Evolutionary conservation across 306 rosid genomes (phyloP).

Genomic region (Canavalia ensiformis): DNA sequence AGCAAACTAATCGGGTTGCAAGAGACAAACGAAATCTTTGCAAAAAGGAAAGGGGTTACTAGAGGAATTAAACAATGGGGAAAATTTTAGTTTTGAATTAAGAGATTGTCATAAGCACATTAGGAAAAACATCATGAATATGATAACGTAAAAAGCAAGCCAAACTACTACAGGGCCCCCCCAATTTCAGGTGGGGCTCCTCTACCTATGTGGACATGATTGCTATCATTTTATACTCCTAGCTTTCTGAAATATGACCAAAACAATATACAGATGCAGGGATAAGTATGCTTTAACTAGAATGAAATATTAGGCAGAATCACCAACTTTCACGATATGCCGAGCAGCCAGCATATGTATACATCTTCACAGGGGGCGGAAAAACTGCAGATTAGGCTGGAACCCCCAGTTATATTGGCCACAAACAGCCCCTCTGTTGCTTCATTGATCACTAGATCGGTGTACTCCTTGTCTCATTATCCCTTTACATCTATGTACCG

Average conservation of each 20-base stretch:
- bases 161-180: constrained; percentile 44
- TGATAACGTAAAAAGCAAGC: constrained; percentile 44
- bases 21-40: not conserved
- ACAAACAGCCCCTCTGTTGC: constrained; percentile 52
- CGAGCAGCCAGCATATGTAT: constrained; percentile 59
- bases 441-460: constrained; percentile 49
- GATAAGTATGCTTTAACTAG: constrained; percentile 48
- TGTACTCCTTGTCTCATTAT: constrained; percentile 38
- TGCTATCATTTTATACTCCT: constrained; percentile 51
- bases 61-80: not conserved
- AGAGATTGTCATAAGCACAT: constrained; percentile 36
- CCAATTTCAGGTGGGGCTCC: constrained; percentile 49
- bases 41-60: not conserved
- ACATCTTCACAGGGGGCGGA: constrained; percentile 58
- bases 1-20: constrained; percentile 7
- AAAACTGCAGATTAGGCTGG: constrained; percentile 55
- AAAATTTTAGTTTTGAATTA: constrained; percentile 19
- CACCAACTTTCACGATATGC: constrained; percentile 59
- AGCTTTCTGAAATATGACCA: constrained; percentile 57
- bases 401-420: constrained; percentile 56
- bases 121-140: constrained; percentile 35
- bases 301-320: constrained; percentile 55
- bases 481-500: constrained; percentile 58
- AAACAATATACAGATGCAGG: constrained; percentile 69
- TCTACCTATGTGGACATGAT: constrained; percentile 52